A percentile compares a stretch with the other conserved stretches of the same genome.
Conservation (phyloP, 176 grass and related monocot genomes). For the Areca catechu region DNA sequence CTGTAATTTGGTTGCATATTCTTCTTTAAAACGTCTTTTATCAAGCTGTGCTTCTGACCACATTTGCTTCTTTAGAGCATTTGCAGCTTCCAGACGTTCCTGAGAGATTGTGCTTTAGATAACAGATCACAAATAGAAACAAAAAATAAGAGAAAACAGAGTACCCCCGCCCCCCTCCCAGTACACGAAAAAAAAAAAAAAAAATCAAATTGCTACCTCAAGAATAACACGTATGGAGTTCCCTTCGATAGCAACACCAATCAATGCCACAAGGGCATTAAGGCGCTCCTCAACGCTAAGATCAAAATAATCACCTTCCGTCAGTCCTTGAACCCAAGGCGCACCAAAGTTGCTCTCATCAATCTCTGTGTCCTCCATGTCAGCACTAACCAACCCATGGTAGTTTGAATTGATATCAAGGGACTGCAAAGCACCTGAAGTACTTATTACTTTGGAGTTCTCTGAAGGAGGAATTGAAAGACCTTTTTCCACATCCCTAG, state of each 20-base stretch:
- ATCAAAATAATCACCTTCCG: conserved; percentile 86
- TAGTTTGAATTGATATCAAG: conserved; percentile 34
- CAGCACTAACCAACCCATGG: conserved; percentile 29
- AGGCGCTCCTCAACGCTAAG: conserved; percentile 88
- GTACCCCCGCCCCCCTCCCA: too few species aligned
- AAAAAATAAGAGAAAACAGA: conserved; percentile 14
- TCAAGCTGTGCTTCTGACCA: conserved; percentile 93
- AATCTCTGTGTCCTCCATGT: conserved; percentile 52
- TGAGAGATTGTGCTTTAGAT: conserved; percentile 29
- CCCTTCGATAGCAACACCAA: conserved; percentile 72
- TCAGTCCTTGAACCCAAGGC: conserved; percentile 76
- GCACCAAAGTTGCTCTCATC: conserved; percentile 81
- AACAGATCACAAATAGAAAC: conserved; percentile 3
- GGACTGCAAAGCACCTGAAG: conserved; percentile 27
- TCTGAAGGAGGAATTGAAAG: conserved; percentile 18
- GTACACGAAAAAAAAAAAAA: too few species aligned
- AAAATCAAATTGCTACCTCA: conserved; percentile 19
- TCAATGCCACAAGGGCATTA: conserved; percentile 67
- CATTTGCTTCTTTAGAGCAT: conserved; percentile 94
- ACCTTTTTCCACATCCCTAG: conserved; percentile 29
- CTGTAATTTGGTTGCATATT: conserved; percentile 47
- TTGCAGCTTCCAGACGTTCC: conserved; percentile 93
- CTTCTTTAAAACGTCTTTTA: conserved; percentile 78
- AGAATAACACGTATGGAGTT: conserved; percentile 58
- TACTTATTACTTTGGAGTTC: conserved; percentile 26